Percentiles rank a stretch among this genome's conserved stretches.
Evolutionary conservation across 2,329 filamentous ascomycete genomes (phyloP).

Genomic region (Fusarium anthophilum): DNA sequence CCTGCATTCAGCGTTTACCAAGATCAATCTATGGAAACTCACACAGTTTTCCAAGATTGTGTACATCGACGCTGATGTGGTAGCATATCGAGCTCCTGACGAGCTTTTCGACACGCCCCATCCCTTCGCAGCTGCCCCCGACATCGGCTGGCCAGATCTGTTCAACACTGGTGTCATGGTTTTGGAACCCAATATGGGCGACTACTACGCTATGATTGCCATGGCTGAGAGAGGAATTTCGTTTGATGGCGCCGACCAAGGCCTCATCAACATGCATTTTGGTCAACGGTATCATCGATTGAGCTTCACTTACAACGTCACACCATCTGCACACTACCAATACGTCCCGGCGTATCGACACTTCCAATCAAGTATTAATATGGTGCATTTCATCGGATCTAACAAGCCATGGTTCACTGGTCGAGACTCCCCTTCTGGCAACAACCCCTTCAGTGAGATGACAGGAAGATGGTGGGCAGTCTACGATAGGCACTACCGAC

Average conservation of each 20-base stretch:
- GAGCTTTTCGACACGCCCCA: constrained; percentile 80
- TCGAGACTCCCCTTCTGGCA: constrained; percentile 62
- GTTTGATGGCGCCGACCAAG: constrained; percentile 97
- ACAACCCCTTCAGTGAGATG: constrained; percentile 82
- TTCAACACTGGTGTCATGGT: constrained; percentile 99
- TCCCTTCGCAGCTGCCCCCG: constrained; percentile 78
- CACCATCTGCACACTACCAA: constrained; percentile 95
- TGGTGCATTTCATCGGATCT: constrained; percentile 93
- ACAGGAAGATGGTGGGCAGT: constrained; percentile 92
- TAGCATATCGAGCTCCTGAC: constrained; percentile 90
- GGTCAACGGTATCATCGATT: constrained; percentile 83
- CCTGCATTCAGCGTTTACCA: constrained; percentile 92
- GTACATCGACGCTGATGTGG: constrained; percentile 92
- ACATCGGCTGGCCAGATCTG: constrained; percentile 97
- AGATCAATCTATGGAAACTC: constrained; percentile 93
- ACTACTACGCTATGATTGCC: constrained; percentile 85
- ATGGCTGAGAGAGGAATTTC: constrained; percentile 89
- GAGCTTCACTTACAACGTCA: constrained; percentile 97
- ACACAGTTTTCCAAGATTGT: constrained; percentile 91
- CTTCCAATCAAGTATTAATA: constrained; percentile 87
- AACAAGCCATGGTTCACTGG: constrained; percentile 88
- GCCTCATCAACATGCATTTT: constrained; percentile 94
- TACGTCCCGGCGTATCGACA: constrained; percentile 95
- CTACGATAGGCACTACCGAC: constrained; percentile 85
- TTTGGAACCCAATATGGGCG: constrained; percentile 83